phyloP scores from a whole-genome alignment of 352 stramenopile species.

The Phytophthora pluvialis region DNA sequence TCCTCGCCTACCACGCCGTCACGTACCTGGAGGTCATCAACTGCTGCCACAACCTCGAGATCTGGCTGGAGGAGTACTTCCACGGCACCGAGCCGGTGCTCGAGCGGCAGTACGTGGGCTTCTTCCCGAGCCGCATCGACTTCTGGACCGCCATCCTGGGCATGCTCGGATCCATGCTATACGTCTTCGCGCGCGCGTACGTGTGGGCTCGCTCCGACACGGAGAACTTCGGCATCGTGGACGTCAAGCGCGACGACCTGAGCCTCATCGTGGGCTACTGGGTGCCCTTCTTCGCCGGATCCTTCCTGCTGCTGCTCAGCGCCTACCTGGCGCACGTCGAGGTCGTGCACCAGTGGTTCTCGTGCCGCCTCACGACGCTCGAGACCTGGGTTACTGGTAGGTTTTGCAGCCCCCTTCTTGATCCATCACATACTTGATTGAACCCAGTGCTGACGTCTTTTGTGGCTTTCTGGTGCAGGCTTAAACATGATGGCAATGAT shows the following conservation, averaged over 20 bases:
- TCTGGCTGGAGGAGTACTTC: slow-evolving; percentile 89
- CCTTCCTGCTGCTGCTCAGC: slow-evolving; percentile 75
- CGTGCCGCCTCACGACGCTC: slow-evolving; percentile 66
- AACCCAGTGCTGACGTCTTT: slow-evolving; percentile 20
- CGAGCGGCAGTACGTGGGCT: slow-evolving; percentile 69
- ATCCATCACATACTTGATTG: not conserved
- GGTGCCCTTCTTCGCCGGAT: slow-evolving; percentile 84
- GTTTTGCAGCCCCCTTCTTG: slow-evolving; percentile 12
- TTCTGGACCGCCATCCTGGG: slow-evolving; percentile 77
- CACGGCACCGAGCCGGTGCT: slow-evolving; percentile 75
- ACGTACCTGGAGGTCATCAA: slow-evolving; percentile 91
- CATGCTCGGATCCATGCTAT: slow-evolving; percentile 66
- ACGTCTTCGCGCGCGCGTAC: slow-evolving; percentile 65
- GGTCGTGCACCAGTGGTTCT: slow-evolving; percentile 86
- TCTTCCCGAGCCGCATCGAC: slow-evolving; percentile 85
- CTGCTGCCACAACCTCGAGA: slow-evolving; percentile 88
- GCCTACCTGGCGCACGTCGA: slow-evolving; percentile 85
- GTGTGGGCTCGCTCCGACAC: slow-evolving; percentile 57
- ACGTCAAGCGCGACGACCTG: slow-evolving; percentile 66
- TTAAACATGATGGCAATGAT: slow-evolving; percentile 66
- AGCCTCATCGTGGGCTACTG: slow-evolving; percentile 81
- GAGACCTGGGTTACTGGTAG: slow-evolving; percentile 58
- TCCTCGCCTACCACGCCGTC: slow-evolving; percentile 60
- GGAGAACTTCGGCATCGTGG: slow-evolving; percentile 81
- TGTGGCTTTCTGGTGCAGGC: slow-evolving; percentile 39